Evolutionary conservation across 768 basidiomycete species (phyloP).

Genomic region (Lentinula edodes): DNA sequence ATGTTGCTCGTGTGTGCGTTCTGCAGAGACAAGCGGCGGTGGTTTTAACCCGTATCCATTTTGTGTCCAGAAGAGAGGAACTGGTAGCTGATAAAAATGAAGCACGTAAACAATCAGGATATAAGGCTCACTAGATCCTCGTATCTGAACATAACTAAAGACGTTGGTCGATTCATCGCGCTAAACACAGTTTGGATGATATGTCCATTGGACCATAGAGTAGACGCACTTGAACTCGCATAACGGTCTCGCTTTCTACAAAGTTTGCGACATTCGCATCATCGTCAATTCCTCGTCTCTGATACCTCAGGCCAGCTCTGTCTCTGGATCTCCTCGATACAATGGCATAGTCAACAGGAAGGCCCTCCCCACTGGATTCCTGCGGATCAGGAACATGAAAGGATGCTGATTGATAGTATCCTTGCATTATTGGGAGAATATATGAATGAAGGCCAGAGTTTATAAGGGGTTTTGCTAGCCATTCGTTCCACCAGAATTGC

Average conservation of each 20-base stretch:
- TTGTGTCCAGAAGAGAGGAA: constrained; percentile 93
- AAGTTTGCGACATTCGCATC: constrained; percentile 93
- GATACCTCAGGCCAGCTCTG: constrained; percentile 90
- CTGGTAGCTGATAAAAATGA: constrained; percentile 30
- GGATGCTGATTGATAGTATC: constrained; percentile 74
- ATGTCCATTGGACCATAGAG: neutral
- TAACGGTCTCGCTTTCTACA: constrained; percentile 90
- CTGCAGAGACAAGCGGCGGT: constrained; percentile 68
- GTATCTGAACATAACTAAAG: constrained; percentile 85
- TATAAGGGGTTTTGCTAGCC: constrained; percentile 76
- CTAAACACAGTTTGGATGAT: constrained; percentile 27
- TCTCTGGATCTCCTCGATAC: constrained; percentile 84
- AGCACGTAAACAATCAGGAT: neutral
- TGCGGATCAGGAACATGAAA: constrained; percentile 57
- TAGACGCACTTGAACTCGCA: constrained; percentile 67
- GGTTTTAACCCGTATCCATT: constrained; percentile 84
- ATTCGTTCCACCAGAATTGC: constrained; percentile 97
- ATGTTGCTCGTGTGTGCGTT: constrained; percentile 70
- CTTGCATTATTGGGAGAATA: constrained; percentile 90
- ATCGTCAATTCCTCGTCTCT: constrained; percentile 91
- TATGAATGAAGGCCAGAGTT: constrained; percentile 88
- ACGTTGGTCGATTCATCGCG: constrained; percentile 70
- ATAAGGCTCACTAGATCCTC: constrained; percentile 74
- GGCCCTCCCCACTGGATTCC: constrained; percentile 28
- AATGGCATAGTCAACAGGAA: constrained; percentile 69